These are phyloP conservation scores for Paxillus involutus DNA, from an alignment of 768 basidiomycete species.

Conservation along the genomic window DNA sequence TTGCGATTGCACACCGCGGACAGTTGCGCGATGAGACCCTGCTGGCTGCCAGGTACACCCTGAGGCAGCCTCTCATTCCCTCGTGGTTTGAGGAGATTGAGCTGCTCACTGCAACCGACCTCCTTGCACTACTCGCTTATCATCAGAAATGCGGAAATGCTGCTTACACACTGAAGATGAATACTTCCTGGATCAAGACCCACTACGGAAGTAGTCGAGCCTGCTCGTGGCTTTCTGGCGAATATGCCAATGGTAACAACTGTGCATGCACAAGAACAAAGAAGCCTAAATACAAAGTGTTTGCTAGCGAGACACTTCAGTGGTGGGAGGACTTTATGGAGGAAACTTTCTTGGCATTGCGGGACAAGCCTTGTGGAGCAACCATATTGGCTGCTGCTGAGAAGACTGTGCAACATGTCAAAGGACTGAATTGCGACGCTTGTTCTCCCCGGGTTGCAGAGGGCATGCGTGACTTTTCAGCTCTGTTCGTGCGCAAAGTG, in stretches of 20 bases:
- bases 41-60: too few relatives aligned
- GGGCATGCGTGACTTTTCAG: slow-evolving; percentile 14
- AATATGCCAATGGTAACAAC: rapidly evolving
- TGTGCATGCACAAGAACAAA: background rate
- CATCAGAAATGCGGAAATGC: slow-evolving; percentile 13
- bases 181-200: slow-evolving; percentile 14
- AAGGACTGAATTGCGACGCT: background rate
- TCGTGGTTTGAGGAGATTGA: too few relatives aligned
- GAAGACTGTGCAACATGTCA: background rate
- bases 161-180: background rate
- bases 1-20: too few relatives aligned
- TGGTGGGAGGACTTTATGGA: too few relatives aligned
- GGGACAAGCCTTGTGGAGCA: slow-evolving; percentile 16
- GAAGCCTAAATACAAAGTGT: background rate
- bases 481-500: slow-evolving; percentile 10
- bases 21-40: too few relatives aligned
- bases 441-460: slow-evolving; percentile 3
- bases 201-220: slow-evolving; percentile 3
- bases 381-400: slow-evolving; percentile 3
- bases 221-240: slow-evolving; percentile 10
- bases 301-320: background rate
- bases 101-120: too few relatives aligned
- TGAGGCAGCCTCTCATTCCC: too few relatives aligned
- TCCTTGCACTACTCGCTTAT: slow-evolving; percentile 22
- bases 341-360: slow-evolving; percentile 9